Percentiles rank a stretch among this genome's conserved stretches.
Evolutionary conservation across 2,329 filamentous ascomycete species (phyloP).

Genomic region (Colletotrichum musae): DNA sequence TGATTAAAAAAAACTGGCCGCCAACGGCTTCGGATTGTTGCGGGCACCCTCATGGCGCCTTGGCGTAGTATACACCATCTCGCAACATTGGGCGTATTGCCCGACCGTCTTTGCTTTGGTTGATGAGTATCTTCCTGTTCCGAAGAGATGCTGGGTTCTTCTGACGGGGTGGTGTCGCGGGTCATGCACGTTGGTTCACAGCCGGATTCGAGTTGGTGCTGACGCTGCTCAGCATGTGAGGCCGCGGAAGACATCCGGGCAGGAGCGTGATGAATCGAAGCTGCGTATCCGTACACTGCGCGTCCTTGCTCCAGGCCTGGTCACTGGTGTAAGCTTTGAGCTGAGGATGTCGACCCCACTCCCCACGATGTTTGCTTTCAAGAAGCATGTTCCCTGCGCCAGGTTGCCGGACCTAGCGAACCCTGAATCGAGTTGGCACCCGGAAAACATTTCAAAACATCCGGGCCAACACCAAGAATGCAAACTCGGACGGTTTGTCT

Average conservation of each 20-base stretch:
- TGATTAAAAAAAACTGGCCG: conserved; percentile 1
- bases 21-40: background rate
- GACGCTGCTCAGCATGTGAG: background rate
- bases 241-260: conserved; percentile 20
- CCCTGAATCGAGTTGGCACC: conserved; percentile 19
- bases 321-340: background rate
- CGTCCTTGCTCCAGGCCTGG: conserved; percentile 5
- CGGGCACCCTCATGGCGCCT: background rate
- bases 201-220: background rate
- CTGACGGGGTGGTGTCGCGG: conserved; percentile 3
- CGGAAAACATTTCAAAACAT: conserved; percentile 24
- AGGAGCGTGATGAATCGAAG: conserved; percentile 6
- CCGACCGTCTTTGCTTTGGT: background rate
- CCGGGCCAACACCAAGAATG: conserved; percentile 18
- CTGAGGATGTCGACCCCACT: conserved; percentile 24
- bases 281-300: background rate
- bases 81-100: background rate
- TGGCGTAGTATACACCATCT: conserved; percentile 7
- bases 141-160: background rate
- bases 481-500: conserved; percentile 6
- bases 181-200: conserved; percentile 27
- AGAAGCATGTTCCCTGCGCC: conserved; percentile 36
- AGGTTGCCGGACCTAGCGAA: conserved; percentile 27
- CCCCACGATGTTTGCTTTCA: conserved; percentile 28
- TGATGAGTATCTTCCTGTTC: background rate